phyloP scores from a whole-genome alignment of 768 basidiomycete species.

The Podaxis sp. region DNA sequence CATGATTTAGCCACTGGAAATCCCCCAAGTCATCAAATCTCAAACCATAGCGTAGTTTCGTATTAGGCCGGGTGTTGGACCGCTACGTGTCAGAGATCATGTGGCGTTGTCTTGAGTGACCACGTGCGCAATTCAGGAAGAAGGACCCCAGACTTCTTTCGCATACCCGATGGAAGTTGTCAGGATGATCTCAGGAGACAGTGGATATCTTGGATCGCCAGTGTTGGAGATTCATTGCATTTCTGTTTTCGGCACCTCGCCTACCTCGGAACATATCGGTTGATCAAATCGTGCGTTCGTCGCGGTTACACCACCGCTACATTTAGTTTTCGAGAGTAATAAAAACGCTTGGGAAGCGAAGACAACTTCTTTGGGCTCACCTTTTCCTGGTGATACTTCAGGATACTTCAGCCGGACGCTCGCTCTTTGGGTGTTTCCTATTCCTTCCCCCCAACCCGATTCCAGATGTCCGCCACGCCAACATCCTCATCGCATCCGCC shows the following conservation, averaged over 20 bases:
- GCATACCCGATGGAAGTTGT: neutral
- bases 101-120: neutral
- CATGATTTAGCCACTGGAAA: too few species aligned
- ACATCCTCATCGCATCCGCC: neutral
- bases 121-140: neutral
- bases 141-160: neutral
- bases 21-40: neutral
- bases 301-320: slow-evolving; percentile 2
- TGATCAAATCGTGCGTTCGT: neutral
- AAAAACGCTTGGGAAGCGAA: neutral
- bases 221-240: neutral
- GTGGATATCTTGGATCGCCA: neutral
- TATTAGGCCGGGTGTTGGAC: neutral
- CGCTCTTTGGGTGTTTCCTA: neutral
- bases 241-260: neutral
- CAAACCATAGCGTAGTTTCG: neutral
- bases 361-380: neutral
- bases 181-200: slow-evolving; percentile 3
- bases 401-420: neutral
- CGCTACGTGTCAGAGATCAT: neutral
- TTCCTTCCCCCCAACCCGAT: neutral
- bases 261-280: neutral
- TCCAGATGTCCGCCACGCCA: slow-evolving; percentile 8
- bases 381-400: neutral
- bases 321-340: neutral